Conservation (phyloP, 1,139 yeast genomes). For the Keqinozyma sinolaborantium region DNA sequence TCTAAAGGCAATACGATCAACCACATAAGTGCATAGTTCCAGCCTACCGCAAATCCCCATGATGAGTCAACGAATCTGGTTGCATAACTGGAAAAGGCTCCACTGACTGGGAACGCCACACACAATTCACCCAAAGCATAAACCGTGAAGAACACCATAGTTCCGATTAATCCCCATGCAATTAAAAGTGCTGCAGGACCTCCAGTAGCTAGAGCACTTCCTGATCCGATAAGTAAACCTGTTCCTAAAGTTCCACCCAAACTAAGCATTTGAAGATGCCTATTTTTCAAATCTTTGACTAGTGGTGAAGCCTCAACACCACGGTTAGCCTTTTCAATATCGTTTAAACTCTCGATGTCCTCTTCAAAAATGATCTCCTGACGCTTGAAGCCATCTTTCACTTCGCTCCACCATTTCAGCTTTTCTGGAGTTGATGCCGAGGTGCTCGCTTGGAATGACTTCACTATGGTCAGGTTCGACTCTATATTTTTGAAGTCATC, state of each 20-base stretch:
- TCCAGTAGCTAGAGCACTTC: conserved; percentile 60
- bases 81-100: conserved; percentile 74
- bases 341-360: conserved; percentile 10
- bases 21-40: conserved; percentile 84
- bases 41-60: conserved; percentile 76
- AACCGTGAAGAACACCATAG: conserved; percentile 70
- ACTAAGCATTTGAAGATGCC: conserved; percentile 63
- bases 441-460: background rate
- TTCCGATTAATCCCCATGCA: conserved; percentile 66
- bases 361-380: conserved; percentile 2
- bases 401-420: conserved; percentile 14
- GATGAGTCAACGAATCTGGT: conserved; percentile 69
- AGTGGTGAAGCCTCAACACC: conserved; percentile 31
- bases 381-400: conserved; percentile 37
- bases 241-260: conserved; percentile 68
- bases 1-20: conserved; percentile 72
- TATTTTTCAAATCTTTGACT: conserved; percentile 35
- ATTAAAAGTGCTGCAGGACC: conserved; percentile 79
- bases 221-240: conserved; percentile 74
- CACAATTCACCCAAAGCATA: conserved; percentile 88
- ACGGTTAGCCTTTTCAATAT: conserved; percentile 25
- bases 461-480: background rate
- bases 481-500: background rate
- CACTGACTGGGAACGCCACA: conserved; percentile 73
- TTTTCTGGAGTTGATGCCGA: conserved; percentile 2